These are phyloP conservation scores for Hortiboletus rubellus DNA, from an alignment of 1,284 basidiomycete species.

Conservation along the genomic window DNA sequence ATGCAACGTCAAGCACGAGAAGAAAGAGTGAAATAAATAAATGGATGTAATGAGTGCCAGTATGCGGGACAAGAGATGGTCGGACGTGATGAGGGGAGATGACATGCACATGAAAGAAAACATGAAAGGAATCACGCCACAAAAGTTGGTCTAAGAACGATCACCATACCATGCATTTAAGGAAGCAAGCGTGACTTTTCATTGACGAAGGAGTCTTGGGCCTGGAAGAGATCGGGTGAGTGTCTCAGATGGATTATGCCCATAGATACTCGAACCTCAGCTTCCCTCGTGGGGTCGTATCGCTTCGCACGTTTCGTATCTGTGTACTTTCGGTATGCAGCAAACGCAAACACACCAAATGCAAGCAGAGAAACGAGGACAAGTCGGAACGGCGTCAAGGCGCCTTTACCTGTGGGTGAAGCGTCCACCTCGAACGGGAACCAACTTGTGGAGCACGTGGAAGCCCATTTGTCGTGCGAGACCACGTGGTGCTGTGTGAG, in stretches of 20 bases:
- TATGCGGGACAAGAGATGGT: neutral
- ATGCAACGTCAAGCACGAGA: neutral
- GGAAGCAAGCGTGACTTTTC: conserved; percentile 32
- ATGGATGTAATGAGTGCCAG: conserved; percentile 10
- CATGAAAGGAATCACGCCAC: neutral
- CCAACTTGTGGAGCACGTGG: conserved; percentile 48
- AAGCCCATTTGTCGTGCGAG: conserved; percentile 62
- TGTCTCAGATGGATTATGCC: neutral
- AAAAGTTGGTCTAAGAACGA: neutral
- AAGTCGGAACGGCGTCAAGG: conserved; percentile 33
- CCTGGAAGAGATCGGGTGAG: conserved; percentile 9
- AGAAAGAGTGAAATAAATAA: neutral
- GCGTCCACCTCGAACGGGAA: conserved; percentile 35
- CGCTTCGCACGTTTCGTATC: conserved; percentile 9
- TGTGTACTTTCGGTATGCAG: conserved; percentile 16
- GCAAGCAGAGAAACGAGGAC: conserved; percentile 43
- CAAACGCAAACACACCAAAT: conserved; percentile 38
- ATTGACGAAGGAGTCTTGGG: conserved; percentile 9
- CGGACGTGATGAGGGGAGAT: neutral
- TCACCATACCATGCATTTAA: conserved; percentile 1
- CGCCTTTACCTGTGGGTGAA: conserved; percentile 22
- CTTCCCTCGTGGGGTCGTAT: neutral
- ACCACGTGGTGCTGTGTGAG: conserved; percentile 56
- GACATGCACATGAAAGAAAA: conserved; percentile 1
- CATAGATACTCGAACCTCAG: conserved; percentile 15